Percentiles rank a stretch among this genome's conserved stretches.
Evolutionary conservation across 2,329 filamentous ascomycete species (phyloP).

Genomic region (Trichoderma harzianum): DNA sequence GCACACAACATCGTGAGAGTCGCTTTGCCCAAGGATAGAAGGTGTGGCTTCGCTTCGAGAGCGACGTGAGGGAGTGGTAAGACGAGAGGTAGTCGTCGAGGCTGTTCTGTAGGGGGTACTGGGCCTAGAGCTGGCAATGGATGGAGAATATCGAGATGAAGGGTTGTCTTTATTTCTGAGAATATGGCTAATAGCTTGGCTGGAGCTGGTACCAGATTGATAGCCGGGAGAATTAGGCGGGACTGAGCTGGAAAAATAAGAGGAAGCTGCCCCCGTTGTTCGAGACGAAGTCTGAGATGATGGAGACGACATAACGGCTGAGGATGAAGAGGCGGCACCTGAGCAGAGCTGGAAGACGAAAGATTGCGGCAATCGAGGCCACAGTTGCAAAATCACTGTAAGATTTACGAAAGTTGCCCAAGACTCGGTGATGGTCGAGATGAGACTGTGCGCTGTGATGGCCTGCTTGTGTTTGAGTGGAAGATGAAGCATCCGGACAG

Average conservation of each 20-base stretch:
- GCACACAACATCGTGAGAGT: slow-evolving; percentile 74
- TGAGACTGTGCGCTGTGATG: background rate
- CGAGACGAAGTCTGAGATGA: background rate
- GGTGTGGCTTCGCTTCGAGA: slow-evolving; percentile 39
- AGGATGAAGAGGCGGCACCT: background rate
- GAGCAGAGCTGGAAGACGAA: background rate
- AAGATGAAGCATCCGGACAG: background rate
- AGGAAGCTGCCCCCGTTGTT: background rate
- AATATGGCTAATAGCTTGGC: background rate
- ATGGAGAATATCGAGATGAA: slow-evolving; percentile 19
- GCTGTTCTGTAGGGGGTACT: slow-evolving; percentile 24
- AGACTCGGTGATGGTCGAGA: background rate
- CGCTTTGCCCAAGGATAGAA: slow-evolving; percentile 43
- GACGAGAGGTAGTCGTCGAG: slow-evolving; percentile 26
- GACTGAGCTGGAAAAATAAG: background rate
- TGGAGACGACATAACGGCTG: background rate
- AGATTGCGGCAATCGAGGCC: background rate
- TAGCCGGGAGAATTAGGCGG: background rate
- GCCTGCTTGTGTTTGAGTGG: background rate
- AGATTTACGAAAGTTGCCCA: background rate
- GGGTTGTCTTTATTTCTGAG: background rate
- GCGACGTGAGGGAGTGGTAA: slow-evolving; percentile 43
- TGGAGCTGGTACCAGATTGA: background rate
- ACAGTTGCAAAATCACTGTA: background rate
- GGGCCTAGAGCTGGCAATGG: slow-evolving; percentile 20